Percentiles rank a stretch among this genome's conserved stretches.
phyloP scores from a whole-genome alignment of 2,329 filamentous ascomycete genomes.

The Xylariales sp. region DNA sequence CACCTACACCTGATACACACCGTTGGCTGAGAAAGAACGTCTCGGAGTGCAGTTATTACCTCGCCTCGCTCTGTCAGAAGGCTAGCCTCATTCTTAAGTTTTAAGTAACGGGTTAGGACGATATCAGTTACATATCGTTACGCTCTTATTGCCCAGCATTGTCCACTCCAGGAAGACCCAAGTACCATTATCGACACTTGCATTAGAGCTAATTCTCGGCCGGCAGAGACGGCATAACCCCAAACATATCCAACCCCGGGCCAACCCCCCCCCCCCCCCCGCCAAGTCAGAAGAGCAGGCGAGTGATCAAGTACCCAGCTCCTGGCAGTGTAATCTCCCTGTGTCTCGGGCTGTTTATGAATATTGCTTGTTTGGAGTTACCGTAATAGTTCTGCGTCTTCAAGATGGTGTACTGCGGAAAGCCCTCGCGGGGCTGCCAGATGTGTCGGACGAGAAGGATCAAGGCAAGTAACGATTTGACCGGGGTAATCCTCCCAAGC shows the following conservation, averaged over 20 bases:
- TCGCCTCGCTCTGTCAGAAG: neutral
- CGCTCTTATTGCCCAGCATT: neutral
- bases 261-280: neutral
- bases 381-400: neutral
- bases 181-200: neutral
- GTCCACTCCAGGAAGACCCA: neutral
- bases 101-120: neutral
- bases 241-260: conserved; percentile 3
- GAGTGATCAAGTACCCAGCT: neutral
- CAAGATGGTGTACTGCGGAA: conserved; percentile 73
- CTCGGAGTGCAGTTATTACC: conserved; percentile 7
- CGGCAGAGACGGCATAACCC: conserved; percentile 8
- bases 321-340: neutral
- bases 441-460: conserved; percentile 80
- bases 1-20: conserved; percentile 11
- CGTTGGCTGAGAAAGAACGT: conserved; percentile 16
- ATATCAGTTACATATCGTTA: conserved; percentile 8
- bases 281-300: neutral
- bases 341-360: conserved; percentile 1
- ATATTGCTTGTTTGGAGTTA: neutral
- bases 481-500: neutral
- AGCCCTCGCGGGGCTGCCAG: conserved; percentile 76
- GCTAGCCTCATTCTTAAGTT: neutral
- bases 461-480: conserved; percentile 65
- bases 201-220: conserved; percentile 1